phyloP scores from a whole-genome alignment of 805 yeast genomes.

The Ogataea methylovora region DNA sequence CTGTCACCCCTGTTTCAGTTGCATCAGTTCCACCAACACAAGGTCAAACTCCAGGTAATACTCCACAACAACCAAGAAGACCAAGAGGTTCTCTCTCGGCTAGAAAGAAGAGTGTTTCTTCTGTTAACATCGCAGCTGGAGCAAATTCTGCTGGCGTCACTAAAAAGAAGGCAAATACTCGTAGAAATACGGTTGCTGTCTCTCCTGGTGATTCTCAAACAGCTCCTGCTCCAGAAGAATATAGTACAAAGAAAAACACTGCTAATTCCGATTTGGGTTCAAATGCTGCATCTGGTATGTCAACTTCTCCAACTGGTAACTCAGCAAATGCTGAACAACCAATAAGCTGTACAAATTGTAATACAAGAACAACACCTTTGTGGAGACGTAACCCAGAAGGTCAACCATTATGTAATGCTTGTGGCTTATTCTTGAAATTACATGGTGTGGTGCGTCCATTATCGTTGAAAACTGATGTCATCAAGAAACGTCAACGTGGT shows the following conservation, averaged over 20 bases:
- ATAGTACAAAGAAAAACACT: background rate
- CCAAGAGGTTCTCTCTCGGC: background rate
- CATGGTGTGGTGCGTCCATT: conserved; percentile 96
- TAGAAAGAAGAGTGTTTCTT: conserved; percentile 1
- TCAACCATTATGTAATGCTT: conserved; percentile 90
- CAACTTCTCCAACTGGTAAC: background rate
- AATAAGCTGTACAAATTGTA: conserved; percentile 70
- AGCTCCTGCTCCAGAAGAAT: conserved; percentile 1
- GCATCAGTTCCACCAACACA: background rate
- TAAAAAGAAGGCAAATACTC: conserved; percentile 1
- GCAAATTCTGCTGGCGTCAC: background rate
- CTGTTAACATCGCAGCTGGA: background rate
- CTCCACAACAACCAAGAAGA: background rate
- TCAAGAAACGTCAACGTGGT: conserved; percentile 80
- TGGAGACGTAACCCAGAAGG: conserved; percentile 95
- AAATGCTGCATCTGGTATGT: background rate
- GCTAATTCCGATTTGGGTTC: background rate
- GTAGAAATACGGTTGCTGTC: conserved; percentile 1
- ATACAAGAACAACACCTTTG: conserved; percentile 85
- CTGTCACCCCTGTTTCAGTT: background rate
- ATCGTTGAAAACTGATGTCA: conserved; percentile 85
- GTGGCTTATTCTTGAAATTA: conserved; percentile 85
- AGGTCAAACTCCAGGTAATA: background rate
- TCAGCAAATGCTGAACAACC: background rate
- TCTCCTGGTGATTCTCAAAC: conserved; percentile 1